Evolutionary conservation across 495 filamentous ascomycete genomes (phyloP).

Genomic region (Aspergillus sparsus): DNA sequence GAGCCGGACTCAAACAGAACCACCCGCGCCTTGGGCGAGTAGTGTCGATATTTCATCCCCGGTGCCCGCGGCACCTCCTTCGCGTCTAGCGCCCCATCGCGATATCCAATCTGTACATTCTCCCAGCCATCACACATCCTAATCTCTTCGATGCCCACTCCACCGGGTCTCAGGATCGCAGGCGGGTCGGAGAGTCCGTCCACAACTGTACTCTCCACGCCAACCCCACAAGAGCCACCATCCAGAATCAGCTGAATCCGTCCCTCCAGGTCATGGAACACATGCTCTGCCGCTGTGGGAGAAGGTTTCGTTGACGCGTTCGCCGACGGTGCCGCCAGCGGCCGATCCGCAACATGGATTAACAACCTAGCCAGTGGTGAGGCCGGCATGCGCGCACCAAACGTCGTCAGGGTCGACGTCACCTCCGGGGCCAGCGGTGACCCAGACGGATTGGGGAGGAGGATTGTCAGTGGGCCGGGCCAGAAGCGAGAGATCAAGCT

Average conservation of each 20-base stretch:
- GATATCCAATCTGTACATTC: constrained; percentile 70
- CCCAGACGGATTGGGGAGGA: constrained; percentile 72
- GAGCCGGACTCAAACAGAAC: constrained; percentile 70
- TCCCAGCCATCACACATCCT: constrained; percentile 78
- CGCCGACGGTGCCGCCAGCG: constrained; percentile 91
- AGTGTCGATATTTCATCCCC: constrained; percentile 99
- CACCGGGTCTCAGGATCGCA: constrained; percentile 80
- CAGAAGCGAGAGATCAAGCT: constrained; percentile 83
- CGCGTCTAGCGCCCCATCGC: constrained; percentile 54
- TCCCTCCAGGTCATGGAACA: constrained; percentile 78
- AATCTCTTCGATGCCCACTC: constrained; percentile 84
- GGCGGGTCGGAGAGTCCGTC: constrained; percentile 84
- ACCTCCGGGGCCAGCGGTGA: constrained; percentile 81
- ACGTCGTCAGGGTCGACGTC: constrained; percentile 77
- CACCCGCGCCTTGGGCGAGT: constrained; percentile 87
- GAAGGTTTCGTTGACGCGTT: constrained; percentile 92
- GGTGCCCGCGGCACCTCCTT: constrained; percentile 72
- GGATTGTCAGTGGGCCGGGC: constrained; percentile 92
- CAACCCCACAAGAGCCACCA: constrained; percentile 80
- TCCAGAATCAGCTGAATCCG: constrained; percentile 90
- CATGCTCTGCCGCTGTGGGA: constrained; percentile 86
- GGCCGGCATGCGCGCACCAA: constrained; percentile 87
- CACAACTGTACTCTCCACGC: constrained; percentile 95
- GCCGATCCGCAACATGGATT: constrained; percentile 71
- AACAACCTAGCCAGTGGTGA: constrained; percentile 81